Conservation (phyloP, 441 rosid species). For the Arabidopsis lyrata region DNA sequence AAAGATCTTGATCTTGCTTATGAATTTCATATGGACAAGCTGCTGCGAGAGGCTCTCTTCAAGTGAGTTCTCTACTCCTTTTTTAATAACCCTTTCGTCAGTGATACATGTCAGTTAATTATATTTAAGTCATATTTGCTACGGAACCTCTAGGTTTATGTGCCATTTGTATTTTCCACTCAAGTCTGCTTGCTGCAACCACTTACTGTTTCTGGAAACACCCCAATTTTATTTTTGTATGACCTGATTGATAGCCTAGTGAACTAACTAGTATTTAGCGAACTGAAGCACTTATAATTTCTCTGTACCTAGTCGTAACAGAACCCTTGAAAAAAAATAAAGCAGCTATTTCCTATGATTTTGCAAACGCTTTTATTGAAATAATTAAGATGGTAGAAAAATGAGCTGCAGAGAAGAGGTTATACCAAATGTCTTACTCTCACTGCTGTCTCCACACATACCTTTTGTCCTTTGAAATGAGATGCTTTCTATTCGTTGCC, state of each 20-base stretch:
- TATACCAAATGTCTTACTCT: slow-evolving; percentile 6
- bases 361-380: neutral
- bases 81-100: neutral
- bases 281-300: neutral
- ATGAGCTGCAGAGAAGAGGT: neutral
- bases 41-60: slow-evolving; percentile 77
- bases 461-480: neutral
- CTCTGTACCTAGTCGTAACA: neutral
- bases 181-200: slow-evolving; percentile 7
- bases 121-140: slow-evolving; percentile 18
- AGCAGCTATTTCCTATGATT: neutral
- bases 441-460: slow-evolving; percentile 8
- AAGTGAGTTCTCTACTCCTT: slow-evolving; percentile 55
- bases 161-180: neutral
- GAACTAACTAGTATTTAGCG: neutral
- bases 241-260: slow-evolving; percentile 2
- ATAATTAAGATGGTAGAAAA: neutral
- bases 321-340: slow-evolving; percentile 3
- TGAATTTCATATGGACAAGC: slow-evolving; percentile 92
- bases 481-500: slow-evolving; percentile 7
- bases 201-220: neutral
- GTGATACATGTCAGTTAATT: slow-evolving; percentile 8
- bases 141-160: neutral
- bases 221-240: too few species aligned
- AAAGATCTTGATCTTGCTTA: slow-evolving; percentile 89